A percentile compares a stretch with the other conserved stretches of the same genome.
Conservation (phyloP, 202 grass and related monocot species). For the Dendrocalamus latiflorus region DNA sequence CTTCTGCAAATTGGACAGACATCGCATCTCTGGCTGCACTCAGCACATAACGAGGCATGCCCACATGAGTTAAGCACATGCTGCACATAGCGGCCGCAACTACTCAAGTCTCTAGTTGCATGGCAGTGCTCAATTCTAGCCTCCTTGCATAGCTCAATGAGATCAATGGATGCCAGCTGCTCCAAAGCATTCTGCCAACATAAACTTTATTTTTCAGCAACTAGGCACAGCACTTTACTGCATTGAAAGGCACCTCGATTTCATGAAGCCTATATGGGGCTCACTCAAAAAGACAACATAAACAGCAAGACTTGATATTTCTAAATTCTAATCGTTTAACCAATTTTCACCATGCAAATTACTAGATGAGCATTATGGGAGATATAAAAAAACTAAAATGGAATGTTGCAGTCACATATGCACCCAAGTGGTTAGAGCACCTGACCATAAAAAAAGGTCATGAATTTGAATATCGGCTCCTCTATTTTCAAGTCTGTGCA, state of each 20-base stretch:
- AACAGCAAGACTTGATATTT: neutral
- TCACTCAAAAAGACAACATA: neutral
- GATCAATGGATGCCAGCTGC: conserved; percentile 82
- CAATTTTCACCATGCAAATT: neutral
- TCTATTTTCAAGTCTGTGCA: neutral
- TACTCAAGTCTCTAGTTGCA: conserved; percentile 93
- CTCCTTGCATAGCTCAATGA: conserved; percentile 88
- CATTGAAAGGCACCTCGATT: neutral
- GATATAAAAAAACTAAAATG: neutral
- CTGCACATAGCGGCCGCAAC: conserved; percentile 65
- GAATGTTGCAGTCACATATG: neutral
- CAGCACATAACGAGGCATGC: conserved; percentile 90
- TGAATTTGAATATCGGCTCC: neutral
- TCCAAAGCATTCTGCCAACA: conserved; percentile 79
- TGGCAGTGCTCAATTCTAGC: conserved; percentile 82
- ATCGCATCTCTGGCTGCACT: conserved; percentile 92
- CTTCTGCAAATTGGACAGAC: conserved; percentile 87
- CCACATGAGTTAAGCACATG: conserved; percentile 87
- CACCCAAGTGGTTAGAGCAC: neutral
- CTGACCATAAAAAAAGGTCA: neutral
- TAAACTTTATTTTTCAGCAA: conserved; percentile 27
- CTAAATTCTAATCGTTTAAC: neutral
- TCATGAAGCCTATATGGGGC: neutral
- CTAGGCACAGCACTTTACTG: neutral
- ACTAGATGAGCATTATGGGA: neutral